Percentiles rank a stretch among this genome's conserved stretches.
Evolutionary conservation across 345 rosid genomes (phyloP).

Genomic region (Citrus glauca): DNA sequence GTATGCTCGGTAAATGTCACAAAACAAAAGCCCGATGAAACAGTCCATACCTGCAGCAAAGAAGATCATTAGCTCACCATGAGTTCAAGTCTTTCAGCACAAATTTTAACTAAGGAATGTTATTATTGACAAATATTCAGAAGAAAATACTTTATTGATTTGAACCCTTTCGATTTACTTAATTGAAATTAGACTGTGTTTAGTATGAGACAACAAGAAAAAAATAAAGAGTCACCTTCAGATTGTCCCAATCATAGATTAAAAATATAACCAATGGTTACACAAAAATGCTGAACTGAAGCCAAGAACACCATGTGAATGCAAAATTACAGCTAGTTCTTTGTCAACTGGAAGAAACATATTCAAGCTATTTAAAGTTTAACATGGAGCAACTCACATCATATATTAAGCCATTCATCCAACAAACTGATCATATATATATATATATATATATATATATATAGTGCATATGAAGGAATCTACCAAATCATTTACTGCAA

Average conservation of each 20-base stretch:
- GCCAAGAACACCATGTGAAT: background rate
- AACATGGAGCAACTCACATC: background rate
- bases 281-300: background rate
- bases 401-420: background rate
- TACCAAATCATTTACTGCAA: background rate
- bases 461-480: background rate
- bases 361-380: background rate
- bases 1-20: constrained; percentile 94
- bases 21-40: constrained; percentile 91
- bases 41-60: constrained; percentile 80
- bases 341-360: background rate
- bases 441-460: too few species aligned
- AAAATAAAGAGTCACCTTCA: background rate
- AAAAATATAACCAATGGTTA: background rate
- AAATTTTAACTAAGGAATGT: background rate
- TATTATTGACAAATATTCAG: background rate
- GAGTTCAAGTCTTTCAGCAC: background rate
- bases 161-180: background rate
- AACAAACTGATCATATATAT: background rate
- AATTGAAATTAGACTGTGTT: background rate
- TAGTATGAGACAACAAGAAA: background rate
- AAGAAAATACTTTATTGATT: background rate
- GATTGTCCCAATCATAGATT: background rate
- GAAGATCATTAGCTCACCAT: constrained; percentile 14
- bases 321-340: background rate